A percentile compares a stretch with the other conserved stretches of the same genome.
phyloP scores from a whole-genome alignment of 2,329 filamentous ascomycete genomes.

The Scytalidium sp. region DNA sequence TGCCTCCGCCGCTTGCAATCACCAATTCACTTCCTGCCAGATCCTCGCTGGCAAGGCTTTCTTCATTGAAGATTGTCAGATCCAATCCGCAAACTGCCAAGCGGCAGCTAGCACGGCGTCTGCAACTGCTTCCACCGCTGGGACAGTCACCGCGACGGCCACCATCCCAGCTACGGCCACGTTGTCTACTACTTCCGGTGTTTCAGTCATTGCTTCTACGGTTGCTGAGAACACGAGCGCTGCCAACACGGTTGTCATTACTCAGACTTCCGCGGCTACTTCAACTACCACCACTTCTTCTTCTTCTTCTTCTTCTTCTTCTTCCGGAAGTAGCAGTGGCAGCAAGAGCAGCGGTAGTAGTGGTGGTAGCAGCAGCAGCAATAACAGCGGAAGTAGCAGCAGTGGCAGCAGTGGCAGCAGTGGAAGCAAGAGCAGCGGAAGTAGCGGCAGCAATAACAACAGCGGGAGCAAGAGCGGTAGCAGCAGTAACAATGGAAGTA shows the following conservation, averaged over 20 bases:
- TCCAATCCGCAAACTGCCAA: conserved; percentile 14
- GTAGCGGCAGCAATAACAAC: neutral
- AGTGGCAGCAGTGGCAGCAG: neutral
- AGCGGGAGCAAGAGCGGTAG: neutral
- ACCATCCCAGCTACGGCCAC: neutral
- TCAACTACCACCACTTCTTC: neutral
- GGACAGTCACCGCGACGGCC: neutral
- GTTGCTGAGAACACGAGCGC: neutral
- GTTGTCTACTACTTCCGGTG: neutral
- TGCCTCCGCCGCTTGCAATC: conserved; percentile 16
- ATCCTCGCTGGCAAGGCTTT: conserved; percentile 16
- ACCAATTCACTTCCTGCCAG: conserved; percentile 17
- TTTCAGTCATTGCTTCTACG: neutral
- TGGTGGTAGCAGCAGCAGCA: neutral
- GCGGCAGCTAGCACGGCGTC: conserved; percentile 11
- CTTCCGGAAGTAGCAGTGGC: neutral
- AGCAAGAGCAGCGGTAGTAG: neutral
- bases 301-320: neutral
- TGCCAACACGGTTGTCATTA: neutral
- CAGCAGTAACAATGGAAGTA: neutral
- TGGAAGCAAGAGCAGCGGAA: neutral
- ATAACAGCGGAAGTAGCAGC: neutral
- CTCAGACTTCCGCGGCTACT: neutral
- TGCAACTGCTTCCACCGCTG: conserved; percentile 5
- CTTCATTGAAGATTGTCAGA: conserved; percentile 13